phyloP scores from a whole-genome alignment of 2,329 filamentous ascomycete genomes.

The Mollisiaceae sp. region DNA sequence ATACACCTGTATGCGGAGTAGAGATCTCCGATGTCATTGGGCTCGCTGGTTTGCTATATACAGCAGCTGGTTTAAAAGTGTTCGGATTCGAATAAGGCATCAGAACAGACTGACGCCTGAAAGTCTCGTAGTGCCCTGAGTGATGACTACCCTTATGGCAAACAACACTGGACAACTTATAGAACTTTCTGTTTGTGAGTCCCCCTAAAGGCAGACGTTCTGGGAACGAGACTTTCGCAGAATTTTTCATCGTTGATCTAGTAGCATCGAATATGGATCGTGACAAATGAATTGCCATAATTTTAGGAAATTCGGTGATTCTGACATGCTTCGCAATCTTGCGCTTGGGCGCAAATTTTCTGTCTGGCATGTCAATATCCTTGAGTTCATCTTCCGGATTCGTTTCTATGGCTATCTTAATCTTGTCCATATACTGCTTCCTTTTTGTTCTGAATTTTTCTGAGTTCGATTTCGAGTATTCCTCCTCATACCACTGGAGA shows the following conservation, averaged over 20 bases:
- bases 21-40: constrained; percentile 37
- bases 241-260: constrained; percentile 85
- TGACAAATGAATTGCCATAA: constrained; percentile 90
- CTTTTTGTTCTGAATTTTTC: constrained; percentile 56
- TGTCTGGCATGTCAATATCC: constrained; percentile 76
- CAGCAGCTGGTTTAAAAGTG: constrained; percentile 75
- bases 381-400: constrained; percentile 81
- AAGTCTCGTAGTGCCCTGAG: constrained; percentile 96
- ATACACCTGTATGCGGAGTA: constrained; percentile 44
- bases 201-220: constrained; percentile 85
- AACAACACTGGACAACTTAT: constrained; percentile 84
- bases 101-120: constrained; percentile 81
- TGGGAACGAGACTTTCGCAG: constrained; percentile 90
- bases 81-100: constrained; percentile 83
- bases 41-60: constrained; percentile 54
- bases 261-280: constrained; percentile 87
- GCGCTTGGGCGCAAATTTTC: constrained; percentile 76
- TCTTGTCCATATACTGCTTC: constrained; percentile 63
- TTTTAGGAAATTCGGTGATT: constrained; percentile 85
- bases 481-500: constrained; percentile 62
- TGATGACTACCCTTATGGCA: constrained; percentile 96
- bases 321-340: constrained; percentile 87
- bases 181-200: constrained; percentile 76
- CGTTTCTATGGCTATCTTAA: constrained; percentile 73
- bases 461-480: constrained; percentile 60